Evolutionary conservation across 164 flowering plant genomes (phyloP), one percentile per base, ranked within the genome.

Genomic region (Santalum album): DNA sequence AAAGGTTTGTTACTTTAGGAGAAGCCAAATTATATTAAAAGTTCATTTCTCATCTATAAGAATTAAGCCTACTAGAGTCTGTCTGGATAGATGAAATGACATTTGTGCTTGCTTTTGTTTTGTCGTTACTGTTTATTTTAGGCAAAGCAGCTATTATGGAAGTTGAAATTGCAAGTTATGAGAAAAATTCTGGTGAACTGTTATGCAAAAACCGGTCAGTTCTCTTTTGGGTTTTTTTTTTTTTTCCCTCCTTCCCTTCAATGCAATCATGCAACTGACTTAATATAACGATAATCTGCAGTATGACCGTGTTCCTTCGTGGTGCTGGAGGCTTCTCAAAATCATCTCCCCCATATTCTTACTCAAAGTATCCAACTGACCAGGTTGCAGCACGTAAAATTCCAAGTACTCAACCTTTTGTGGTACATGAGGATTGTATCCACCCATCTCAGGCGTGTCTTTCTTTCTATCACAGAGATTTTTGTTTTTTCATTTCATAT

Each of bases 251-350:
- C n/a, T n/a, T n/a, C n/a, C n/a, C 23, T 61, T 17, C 48, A 36
- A 18, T 42, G 17, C 14, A 40, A 15, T 23, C 20, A n/a, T 51
- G 12, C 17, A 25, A 21, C 43, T 47, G 14, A 47, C 15, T 46
- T 52, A 50, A 11, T 51, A 19, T 25, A 21, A 43, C 35, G 23
- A 51, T 51, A 19, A 12, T 53, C n/a, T 67, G 61, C 75, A 91
- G 98, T 72, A 21, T 48, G 35, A 74, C 92, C 51, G 25, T 62
- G 36, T 91, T 55, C 69, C 61, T 91, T 51, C 77, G 94, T 4
- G 96, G 98, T 71, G 90, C 94, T 66, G 96, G 98, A 62, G 95
- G 98, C 54, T 91, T 91, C 72, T 88, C 98, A 63, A 80, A 79
- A 46, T 73, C 94, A 47, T 75, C 89, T 61, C 60, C 68, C 14